Base-by-base conservation (phyloP, 1,284 basidiomycete species). In the Vanrija sp. region DNA sequence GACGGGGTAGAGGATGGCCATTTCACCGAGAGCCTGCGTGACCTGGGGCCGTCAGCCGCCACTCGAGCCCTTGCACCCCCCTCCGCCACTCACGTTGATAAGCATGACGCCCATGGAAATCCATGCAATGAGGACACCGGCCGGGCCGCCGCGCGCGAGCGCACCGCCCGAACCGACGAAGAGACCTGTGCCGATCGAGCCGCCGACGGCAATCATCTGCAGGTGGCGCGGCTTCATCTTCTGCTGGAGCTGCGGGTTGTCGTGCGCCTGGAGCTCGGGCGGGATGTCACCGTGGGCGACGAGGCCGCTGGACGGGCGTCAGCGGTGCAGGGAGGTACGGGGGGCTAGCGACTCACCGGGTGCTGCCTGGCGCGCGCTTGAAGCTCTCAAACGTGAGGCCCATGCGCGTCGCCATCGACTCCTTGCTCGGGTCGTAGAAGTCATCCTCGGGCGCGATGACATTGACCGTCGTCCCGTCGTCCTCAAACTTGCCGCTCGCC, bases 61-160 rank as follows among this genome's bases (percentile, higher is more conserved):
- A n/a, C 19, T 7, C 20, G 5, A 24, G 45, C 6, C 9, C 19
- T 4, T 9, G 22, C 43, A 4, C 5, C 12, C 7, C 12, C 3
- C 4, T 16, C 8, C 4, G 8, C 1, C 16, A 43, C 50, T 44
- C 43, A 57, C 57, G 41, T 56, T 59, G 35, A 59, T 51, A 14
- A 59, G 41, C 57, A 59, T 59, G 23, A 55, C 36, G 49, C 65
- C 66, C 60, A 69, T 68, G 53, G 70, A 63, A 25, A 71, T 60
- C 73, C 72, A 75, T 3, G 69, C 72, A 23, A 75, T 60, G n/a
- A 81, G 50, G 60, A 75, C 61, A 69, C 76, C 77, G 22, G 75
- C 75, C 1, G 80, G 80, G 31, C 81, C 81, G 52, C 79, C 80
- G 4, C 54, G 71, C 8, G 60, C 55, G 14, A 81, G 73, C 6